A percentile compares a stretch with the other conserved stretches of the same genome.
phyloP scores from a whole-genome alignment of 2,329 filamentous ascomycete genomes.

The Periconia sp. region DNA sequence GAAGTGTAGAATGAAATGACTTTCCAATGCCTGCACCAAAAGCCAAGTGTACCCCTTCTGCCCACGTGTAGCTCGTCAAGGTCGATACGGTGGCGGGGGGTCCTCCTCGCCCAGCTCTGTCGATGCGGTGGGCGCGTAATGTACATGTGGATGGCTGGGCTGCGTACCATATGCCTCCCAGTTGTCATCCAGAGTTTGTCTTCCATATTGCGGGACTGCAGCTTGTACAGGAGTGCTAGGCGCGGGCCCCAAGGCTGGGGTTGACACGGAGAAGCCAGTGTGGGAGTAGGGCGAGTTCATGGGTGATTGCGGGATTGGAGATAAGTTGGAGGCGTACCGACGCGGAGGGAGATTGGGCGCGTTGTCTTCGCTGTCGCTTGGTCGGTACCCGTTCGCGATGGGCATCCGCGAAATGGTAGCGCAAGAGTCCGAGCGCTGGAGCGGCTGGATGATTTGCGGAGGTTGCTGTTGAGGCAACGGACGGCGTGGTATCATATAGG shows the following conservation, averaged over 20 bases:
- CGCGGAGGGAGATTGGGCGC: constrained; percentile 19
- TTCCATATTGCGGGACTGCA: constrained; percentile 17
- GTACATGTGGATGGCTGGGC: constrained; percentile 1
- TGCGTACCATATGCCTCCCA: constrained; percentile 33
- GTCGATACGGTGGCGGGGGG: constrained; percentile 27
- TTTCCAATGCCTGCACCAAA: constrained; percentile 18
- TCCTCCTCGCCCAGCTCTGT: constrained; percentile 22
- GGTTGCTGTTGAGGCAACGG: constrained; percentile 24
- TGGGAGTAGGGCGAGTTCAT: constrained; percentile 31
- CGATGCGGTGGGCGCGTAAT: constrained; percentile 11
- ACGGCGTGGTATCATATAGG: constrained; percentile 34
- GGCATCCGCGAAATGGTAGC: constrained; percentile 43
- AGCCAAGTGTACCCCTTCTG: not conserved
- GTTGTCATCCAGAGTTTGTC: constrained; percentile 31
- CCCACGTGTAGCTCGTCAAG: constrained; percentile 9
- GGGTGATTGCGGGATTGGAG: constrained; percentile 18
- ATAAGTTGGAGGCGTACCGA: constrained; percentile 12
- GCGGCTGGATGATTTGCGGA: constrained; percentile 31
- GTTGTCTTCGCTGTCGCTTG: constrained; percentile 18
- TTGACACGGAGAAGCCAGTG: constrained; percentile 33
- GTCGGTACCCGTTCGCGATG: constrained; percentile 38
- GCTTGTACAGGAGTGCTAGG: constrained; percentile 28
- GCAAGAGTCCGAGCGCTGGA: constrained; percentile 40
- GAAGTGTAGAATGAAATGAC: constrained; percentile 1
- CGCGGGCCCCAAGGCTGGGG: constrained; percentile 31